These are phyloP conservation scores for Bacidia gigantensis DNA, from an alignment of 495 filamentous ascomycete genomes.

Conservation along the genomic window DNA sequence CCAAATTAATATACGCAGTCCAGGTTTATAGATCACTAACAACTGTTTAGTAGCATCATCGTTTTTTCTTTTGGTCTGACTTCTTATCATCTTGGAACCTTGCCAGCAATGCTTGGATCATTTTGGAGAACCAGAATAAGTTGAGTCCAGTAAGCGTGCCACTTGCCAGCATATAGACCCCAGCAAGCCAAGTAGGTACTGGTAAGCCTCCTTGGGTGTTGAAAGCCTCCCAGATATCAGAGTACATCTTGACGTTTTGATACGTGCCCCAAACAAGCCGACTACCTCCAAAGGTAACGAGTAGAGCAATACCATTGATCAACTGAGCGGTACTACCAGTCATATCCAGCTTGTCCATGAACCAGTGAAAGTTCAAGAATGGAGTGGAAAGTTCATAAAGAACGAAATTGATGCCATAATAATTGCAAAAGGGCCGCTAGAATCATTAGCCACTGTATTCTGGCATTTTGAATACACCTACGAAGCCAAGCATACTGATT, in stretches of 20 bases:
- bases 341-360: constrained; percentile 90
- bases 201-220: constrained; percentile 27
- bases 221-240: constrained; percentile 60
- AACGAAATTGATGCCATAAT: constrained; percentile 80
- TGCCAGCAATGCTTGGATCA: constrained; percentile 79
- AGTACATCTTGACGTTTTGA: constrained; percentile 62
- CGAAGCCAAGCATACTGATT: constrained; percentile 84
- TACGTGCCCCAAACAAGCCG: constrained; percentile 86
- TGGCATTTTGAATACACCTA: constrained; percentile 36
- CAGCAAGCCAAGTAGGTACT: constrained; percentile 64
- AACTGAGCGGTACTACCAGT: constrained; percentile 79
- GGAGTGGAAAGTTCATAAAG: constrained; percentile 95
- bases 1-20: too few species aligned
- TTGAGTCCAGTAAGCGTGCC: constrained; percentile 71
- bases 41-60: background rate
- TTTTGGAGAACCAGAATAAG: constrained; percentile 92
- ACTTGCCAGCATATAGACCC: constrained; percentile 62
- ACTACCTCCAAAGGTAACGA: constrained; percentile 67
- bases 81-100: constrained; percentile 46
- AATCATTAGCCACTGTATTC: background rate
- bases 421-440: constrained; percentile 87
- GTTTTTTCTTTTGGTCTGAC: background rate
- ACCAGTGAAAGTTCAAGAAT: constrained; percentile 97
- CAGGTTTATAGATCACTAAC: too few species aligned
- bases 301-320: constrained; percentile 61